A percentile compares a stretch with the other conserved stretches of the same genome.
Conservation (phyloP, 2,329 filamentous ascomycete genomes). For the Hymenoscyphus occultus region DNA sequence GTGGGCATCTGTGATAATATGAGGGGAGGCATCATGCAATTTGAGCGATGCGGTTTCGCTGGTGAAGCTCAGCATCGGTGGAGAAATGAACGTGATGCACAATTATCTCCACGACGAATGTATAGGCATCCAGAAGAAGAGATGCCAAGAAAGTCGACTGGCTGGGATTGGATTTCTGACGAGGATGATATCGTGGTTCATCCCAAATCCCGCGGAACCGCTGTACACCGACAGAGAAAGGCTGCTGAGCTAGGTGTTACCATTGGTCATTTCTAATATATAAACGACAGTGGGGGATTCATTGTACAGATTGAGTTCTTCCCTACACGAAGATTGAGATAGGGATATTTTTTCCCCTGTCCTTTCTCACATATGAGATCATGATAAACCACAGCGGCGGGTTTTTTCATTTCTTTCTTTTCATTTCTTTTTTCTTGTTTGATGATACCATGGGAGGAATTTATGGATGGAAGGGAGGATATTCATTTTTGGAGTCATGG, state of each 20-base stretch:
- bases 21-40: conserved; percentile 55
- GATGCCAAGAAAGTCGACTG: not conserved
- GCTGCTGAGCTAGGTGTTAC: conserved; percentile 21
- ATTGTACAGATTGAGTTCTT: conserved; percentile 17
- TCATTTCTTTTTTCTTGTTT: conserved; percentile 22
- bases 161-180: conserved; percentile 23
- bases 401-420: conserved; percentile 23
- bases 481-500: not conserved
- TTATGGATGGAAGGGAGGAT: conserved; percentile 14
- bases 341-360: conserved; percentile 9
- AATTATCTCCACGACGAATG: conserved; percentile 15
- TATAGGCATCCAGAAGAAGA: conserved; percentile 2
- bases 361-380: conserved; percentile 23
- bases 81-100: not conserved
- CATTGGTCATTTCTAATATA: conserved; percentile 23
- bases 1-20: conserved; percentile 63
- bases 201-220: conserved; percentile 20
- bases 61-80: conserved; percentile 24
- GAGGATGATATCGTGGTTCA: conserved; percentile 22
- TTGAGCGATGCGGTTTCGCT: conserved; percentile 34
- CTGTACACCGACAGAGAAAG: conserved; percentile 21
- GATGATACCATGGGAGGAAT: conserved; percentile 22
- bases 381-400: conserved; percentile 42
- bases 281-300: conserved; percentile 11
- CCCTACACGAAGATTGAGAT: not conserved